Conservation (phyloP, 495 filamentous ascomycete species). For the Penicillium ochrochloron region DNA sequence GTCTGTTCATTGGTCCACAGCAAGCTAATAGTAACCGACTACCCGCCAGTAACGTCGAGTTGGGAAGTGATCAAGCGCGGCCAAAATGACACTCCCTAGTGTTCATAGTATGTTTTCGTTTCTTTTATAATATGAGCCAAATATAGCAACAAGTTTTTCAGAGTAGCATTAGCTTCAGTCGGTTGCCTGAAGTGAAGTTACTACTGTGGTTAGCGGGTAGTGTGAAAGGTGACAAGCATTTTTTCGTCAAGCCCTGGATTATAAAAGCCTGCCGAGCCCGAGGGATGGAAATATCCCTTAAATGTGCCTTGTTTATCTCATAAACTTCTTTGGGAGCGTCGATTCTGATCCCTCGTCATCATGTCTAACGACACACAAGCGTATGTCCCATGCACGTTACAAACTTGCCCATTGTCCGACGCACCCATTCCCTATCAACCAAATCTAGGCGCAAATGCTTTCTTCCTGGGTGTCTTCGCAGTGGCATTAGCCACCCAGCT, state of each 20-base stretch:
- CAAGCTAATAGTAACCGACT: too few relatives aligned
- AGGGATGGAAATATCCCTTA: background rate
- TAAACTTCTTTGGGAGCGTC: background rate
- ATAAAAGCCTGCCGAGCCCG: background rate
- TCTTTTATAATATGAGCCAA: background rate
- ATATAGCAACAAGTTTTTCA: background rate
- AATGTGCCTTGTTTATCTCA: background rate
- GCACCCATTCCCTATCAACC: conserved; percentile 41
- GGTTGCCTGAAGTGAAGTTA: background rate
- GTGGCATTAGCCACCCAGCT: conserved; percentile 33
- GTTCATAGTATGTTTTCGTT: background rate
- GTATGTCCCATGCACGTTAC: conserved; percentile 35
- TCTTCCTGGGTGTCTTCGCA: conserved; percentile 39
- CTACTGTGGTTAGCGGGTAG: background rate
- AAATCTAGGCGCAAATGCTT: conserved; percentile 41
- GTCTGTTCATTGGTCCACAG: too few relatives aligned
- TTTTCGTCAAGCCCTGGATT: background rate
- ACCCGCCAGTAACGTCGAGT: background rate
- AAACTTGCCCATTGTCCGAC: conserved; percentile 43
- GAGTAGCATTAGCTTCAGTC: background rate
- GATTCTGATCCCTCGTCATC: background rate
- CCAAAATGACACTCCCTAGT: background rate
- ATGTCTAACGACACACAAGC: conserved; percentile 1
- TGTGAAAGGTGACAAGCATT: too few relatives aligned
- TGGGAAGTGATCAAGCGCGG: background rate